Base-by-base conservation (phyloP, 495 filamentous ascomycete species). In the Pseudevernia furfuracea region DNA sequence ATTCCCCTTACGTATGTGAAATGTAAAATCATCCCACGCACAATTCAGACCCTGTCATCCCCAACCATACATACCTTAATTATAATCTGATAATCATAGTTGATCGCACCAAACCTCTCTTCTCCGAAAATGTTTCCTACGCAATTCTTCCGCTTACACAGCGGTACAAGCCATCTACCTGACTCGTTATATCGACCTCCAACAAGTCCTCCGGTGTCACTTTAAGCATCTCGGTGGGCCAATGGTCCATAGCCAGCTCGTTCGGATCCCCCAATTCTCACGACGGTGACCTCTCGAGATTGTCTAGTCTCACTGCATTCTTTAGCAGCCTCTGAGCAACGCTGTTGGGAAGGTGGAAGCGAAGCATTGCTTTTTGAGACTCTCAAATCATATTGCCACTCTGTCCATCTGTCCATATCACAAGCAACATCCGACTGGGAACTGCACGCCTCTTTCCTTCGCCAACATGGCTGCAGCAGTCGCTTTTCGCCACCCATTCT, bases 381-480 rank as follows among this genome's bases (percentile, higher is more conserved):
- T 15, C 41, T 44, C 46, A 4, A 52, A 4, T 52, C 28, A 32
- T 30, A 53, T 53, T 32, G 49, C 28, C 28, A 53, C 49, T 8
- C 11, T 52, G 30, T 6, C 23, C 1, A 25, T 28, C 11, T 52
- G 25, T n/a, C 25, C 4, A 1, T 12, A 4, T 28, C 41, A 28
- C n/a, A n/a, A 21, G 36, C 52, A 37, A 8, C 23, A 25, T 48
- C 41, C 14, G 0, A 48, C 21, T 2, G 30, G 6, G 11, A 38
- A 4, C 30, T 64, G 19, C 32, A 36, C 53, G 5, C 12, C 7
- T 1, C 58, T 25, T 11, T 25, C 17, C 3, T 9, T 5, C 19
- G 6, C 7, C 30, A 53, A 12, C 1, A 70, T 70, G 68, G 57
- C 68, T 25, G 60, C 65, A 7, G 60, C 49, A 23, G 56, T 62